A percentile compares a stretch with the other conserved stretches of the same genome.
These are phyloP conservation scores for Exophiala alcalophila DNA, from an alignment of 2,329 filamentous ascomycete genomes.

Conservation along the genomic window DNA sequence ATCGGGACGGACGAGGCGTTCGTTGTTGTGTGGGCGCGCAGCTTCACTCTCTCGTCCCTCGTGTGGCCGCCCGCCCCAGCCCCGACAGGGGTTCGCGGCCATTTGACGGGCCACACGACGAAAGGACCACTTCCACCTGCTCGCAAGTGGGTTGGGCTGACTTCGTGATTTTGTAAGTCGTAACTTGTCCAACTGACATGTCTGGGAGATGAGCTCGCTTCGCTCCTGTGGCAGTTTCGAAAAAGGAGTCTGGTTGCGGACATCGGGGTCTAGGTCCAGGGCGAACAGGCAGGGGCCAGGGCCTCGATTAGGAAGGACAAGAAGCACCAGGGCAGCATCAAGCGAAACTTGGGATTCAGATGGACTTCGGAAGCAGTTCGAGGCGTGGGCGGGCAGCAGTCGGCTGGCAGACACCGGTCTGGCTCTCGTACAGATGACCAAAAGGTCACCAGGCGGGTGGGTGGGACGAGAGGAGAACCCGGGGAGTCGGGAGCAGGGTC, in stretches of 20 bases:
- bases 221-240: neutral
- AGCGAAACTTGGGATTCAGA: too few species aligned
- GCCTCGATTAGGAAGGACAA: conserved; percentile 2
- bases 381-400: too few species aligned
- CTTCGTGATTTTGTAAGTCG: neutral
- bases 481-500: conserved; percentile 1
- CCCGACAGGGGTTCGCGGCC: too few species aligned
- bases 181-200: too few species aligned
- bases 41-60: too few species aligned
- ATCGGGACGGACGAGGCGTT: too few species aligned
- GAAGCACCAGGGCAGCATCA: neutral
- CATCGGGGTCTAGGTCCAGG: conserved; percentile 8
- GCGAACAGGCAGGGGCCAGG: neutral
- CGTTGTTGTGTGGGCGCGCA: too few species aligned
- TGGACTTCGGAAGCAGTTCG: too few species aligned
- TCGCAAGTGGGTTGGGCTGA: conserved; percentile 10
- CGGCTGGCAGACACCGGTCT: too few species aligned
- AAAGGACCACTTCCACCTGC: too few species aligned
- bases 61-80: too few species aligned
- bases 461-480: conserved; percentile 2
- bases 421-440: conserved; percentile 8
- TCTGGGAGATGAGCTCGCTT: conserved; percentile 3
- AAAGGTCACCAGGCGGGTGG: conserved; percentile 2
- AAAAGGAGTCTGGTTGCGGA: conserved; percentile 11
- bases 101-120: too few species aligned